These are phyloP conservation scores for Talaromyces nanjingensis DNA, from an alignment of 495 filamentous ascomycete genomes.

Conservation along the genomic window DNA sequence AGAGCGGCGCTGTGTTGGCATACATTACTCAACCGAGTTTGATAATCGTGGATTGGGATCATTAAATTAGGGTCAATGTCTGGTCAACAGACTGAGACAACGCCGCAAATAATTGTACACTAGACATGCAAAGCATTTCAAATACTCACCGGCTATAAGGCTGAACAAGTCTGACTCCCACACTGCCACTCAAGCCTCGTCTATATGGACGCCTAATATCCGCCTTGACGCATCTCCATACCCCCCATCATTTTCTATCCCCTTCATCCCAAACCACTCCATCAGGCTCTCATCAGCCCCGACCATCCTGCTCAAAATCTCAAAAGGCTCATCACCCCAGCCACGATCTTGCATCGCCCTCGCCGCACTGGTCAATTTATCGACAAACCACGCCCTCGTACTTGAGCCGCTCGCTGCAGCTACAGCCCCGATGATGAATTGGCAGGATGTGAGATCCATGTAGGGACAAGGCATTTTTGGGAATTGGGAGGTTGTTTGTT, in stretches of 20 bases:
- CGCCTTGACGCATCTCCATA: neutral
- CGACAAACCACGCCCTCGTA: conserved; percentile 19
- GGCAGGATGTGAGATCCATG: conserved; percentile 19
- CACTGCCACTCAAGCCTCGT: neutral
- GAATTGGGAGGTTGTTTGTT: conserved; percentile 11
- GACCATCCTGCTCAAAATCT: neutral
- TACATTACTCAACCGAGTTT: neutral
- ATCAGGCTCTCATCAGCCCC: neutral
- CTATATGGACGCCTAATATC: neutral
- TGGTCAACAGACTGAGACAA: no score
- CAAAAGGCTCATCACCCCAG: neutral
- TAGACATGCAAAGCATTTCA: no score
- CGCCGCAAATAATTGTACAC: no score
- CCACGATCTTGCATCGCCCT: conserved; percentile 14
- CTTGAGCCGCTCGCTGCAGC: conserved; percentile 14
- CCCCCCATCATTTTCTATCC: neutral
- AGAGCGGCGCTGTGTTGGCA: neutral
- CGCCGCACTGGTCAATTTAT: conserved; percentile 12
- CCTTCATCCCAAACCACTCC: neutral
- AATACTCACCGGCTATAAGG: neutral
- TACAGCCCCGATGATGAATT: conserved; percentile 18
- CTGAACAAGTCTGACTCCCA: neutral
- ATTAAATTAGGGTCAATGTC: no score
- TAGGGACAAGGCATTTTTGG: conserved; percentile 17
- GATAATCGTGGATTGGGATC: neutral